Percentiles rank a stretch among this genome's conserved stretches.
Conservation (phyloP, 352 stramenopile species). For the Phytophthora pistaciae region DNA sequence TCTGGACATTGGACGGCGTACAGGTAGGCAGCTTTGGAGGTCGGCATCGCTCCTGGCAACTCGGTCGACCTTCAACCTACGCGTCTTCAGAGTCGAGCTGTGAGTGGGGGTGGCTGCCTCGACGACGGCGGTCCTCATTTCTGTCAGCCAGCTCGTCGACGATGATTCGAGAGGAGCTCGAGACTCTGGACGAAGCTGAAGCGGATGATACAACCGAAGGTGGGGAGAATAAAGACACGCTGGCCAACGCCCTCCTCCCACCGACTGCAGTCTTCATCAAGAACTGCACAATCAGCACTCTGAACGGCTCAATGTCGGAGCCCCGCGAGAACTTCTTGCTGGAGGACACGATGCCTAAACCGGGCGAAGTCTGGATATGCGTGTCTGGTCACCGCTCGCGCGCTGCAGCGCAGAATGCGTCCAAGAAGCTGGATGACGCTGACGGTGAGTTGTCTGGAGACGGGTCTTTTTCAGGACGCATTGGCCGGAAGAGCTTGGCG, state of each 20-base stretch:
- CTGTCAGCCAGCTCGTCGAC: slow-evolving; percentile 11
- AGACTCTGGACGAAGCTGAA: slow-evolving; percentile 14
- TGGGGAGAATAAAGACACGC: slow-evolving; percentile 19
- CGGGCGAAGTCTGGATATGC: slow-evolving; percentile 81
- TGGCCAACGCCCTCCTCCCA: slow-evolving; percentile 13
- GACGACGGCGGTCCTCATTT: slow-evolving; percentile 1
- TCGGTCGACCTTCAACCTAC: slow-evolving; percentile 66
- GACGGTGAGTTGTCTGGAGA: slow-evolving; percentile 7
- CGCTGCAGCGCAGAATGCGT: slow-evolving; percentile 36
- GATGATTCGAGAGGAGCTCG: slow-evolving; percentile 23
- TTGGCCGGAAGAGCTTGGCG: slow-evolving; percentile 29
- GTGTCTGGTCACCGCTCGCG: slow-evolving; percentile 62
- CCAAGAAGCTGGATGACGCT: slow-evolving; percentile 37
- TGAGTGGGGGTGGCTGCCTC: slow-evolving; percentile 40
- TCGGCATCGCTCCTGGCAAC: slow-evolving; percentile 67
- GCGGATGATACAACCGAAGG: slow-evolving; percentile 9
- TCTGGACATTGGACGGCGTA: slow-evolving; percentile 79
- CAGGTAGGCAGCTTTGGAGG: slow-evolving; percentile 73
- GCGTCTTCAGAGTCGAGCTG: slow-evolving; percentile 50
- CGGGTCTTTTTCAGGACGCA: slow-evolving; percentile 4
- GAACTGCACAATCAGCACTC: slow-evolving; percentile 62
- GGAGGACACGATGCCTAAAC: slow-evolving; percentile 82
- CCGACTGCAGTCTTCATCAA: slow-evolving; percentile 55
- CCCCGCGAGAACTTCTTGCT: slow-evolving; percentile 67
- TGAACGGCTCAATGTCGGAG: slow-evolving; percentile 50